Evolutionary conservation across 2,329 filamentous ascomycete genomes (phyloP).

Genomic region (Scytalidium lignicola): DNA sequence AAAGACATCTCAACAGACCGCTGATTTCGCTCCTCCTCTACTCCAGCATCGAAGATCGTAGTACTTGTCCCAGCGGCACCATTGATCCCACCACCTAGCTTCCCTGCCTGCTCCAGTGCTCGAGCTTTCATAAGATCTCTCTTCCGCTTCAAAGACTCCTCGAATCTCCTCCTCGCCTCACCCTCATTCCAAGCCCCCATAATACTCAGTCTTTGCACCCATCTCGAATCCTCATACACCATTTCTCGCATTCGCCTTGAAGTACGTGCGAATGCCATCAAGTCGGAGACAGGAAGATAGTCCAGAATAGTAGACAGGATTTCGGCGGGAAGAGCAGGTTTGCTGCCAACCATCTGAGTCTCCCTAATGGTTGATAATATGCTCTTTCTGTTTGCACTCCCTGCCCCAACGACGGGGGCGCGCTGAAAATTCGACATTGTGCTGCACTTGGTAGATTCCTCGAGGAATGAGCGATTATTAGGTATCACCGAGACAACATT

Average conservation of each 20-base stretch:
- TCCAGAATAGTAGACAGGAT: slow-evolving; percentile 85
- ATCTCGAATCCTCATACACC: slow-evolving; percentile 96
- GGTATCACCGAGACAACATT: neutral
- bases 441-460: neutral
- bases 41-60: slow-evolving; percentile 69
- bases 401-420: slow-evolving; percentile 19
- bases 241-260: slow-evolving; percentile 90
- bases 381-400: slow-evolving; percentile 33
- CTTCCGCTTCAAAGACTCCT: slow-evolving; percentile 60
- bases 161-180: slow-evolving; percentile 76
- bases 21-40: slow-evolving; percentile 57
- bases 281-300: slow-evolving; percentile 78
- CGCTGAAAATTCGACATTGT: slow-evolving; percentile 41
- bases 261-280: slow-evolving; percentile 77
- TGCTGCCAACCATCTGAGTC: slow-evolving; percentile 73
- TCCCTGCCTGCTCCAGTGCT: slow-evolving; percentile 28
- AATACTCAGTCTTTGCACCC: slow-evolving; percentile 77
- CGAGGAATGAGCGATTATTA: neutral
- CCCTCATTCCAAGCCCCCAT: slow-evolving; percentile 92
- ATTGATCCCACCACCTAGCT: slow-evolving; percentile 25
- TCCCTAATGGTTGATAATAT: slow-evolving; percentile 75
- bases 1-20: slow-evolving; percentile 25
- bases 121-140: slow-evolving; percentile 50
- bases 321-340: slow-evolving; percentile 79
- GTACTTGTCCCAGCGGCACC: slow-evolving; percentile 34